A percentile compares a stretch with the other conserved stretches of the same genome.
These are phyloP conservation scores for Papiliotrema terrestris DNA, from an alignment of 1,284 basidiomycete species.

Conservation along the genomic window DNA sequence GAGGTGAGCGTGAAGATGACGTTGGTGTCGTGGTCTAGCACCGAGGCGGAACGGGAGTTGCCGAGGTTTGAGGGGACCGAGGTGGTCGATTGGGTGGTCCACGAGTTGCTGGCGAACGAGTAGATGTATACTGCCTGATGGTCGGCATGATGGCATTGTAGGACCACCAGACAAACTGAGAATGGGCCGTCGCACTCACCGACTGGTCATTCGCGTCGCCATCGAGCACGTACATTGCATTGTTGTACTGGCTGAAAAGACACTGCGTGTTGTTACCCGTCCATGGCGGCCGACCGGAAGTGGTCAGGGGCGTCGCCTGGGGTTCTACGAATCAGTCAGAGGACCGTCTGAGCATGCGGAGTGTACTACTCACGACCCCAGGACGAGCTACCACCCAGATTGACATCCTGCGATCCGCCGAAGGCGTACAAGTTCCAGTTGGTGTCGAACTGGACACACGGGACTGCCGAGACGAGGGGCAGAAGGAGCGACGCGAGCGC, in stretches of 20 bases:
- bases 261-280: conserved; percentile 47
- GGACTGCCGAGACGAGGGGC: conserved; percentile 29
- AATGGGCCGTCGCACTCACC: conserved; percentile 25
- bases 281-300: conserved; percentile 44
- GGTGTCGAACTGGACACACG: conserved; percentile 48
- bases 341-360: no score
- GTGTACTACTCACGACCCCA: conserved; percentile 43
- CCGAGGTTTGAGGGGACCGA: conserved; percentile 33
- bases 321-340: conserved; percentile 26
- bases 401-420: conserved; percentile 47
- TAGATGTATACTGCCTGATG: conserved; percentile 47
- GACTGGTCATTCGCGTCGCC: conserved; percentile 65
- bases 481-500: conserved; percentile 11
- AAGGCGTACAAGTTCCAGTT: conserved; percentile 47
- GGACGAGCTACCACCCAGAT: conserved; percentile 34
- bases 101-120: conserved; percentile 42
- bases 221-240: conserved; percentile 70
- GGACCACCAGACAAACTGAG: neutral
- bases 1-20: conserved; percentile 57
- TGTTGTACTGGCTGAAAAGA: conserved; percentile 46
- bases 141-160: neutral
- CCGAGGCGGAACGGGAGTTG: conserved; percentile 50
- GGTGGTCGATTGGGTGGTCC: conserved; percentile 47
- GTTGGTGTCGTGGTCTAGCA: conserved; percentile 86
- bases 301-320: conserved; percentile 26